Conservation (phyloP, 805 yeast genomes). For the Cyberlindnera xishuangbannaensis region DNA sequence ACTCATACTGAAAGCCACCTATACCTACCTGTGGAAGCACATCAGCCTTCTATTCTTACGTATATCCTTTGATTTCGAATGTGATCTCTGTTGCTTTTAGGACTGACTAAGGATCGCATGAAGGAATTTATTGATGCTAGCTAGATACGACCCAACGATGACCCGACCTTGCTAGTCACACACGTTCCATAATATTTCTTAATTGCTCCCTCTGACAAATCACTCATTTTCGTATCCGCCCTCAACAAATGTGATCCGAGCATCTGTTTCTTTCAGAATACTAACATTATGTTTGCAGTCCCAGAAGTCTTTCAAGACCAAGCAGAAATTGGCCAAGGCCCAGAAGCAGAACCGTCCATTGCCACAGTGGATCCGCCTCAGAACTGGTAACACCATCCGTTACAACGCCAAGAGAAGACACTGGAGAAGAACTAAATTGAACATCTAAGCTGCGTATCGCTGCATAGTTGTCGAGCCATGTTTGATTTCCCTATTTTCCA, state of each 20-base stretch:
- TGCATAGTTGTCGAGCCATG: conserved; percentile 7
- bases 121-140: background rate
- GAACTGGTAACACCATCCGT: conserved; percentile 96
- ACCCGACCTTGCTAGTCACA: no score
- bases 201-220: no score
- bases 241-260: no score
- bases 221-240: no score
- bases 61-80: no score
- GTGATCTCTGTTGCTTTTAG: no score
- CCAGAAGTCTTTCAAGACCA: conserved; percentile 93
- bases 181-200: no score
- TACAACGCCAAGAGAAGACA: conserved; percentile 99
- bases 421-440: conserved; percentile 99
- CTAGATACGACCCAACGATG: no score
- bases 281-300: conserved; percentile 44
- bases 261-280: no score
- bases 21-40: no score
- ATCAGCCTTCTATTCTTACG: no score
- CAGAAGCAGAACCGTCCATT: conserved; percentile 98
- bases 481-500: conserved; percentile 10
- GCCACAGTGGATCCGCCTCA: conserved; percentile 99
- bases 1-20: no score
- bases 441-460: conserved; percentile 54
- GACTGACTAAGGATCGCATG: background rate
- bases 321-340: conserved; percentile 99